phyloP scores from a whole-genome alignment of 495 filamentous ascomycete species.

The Aspergillus olivimuriae region DNA sequence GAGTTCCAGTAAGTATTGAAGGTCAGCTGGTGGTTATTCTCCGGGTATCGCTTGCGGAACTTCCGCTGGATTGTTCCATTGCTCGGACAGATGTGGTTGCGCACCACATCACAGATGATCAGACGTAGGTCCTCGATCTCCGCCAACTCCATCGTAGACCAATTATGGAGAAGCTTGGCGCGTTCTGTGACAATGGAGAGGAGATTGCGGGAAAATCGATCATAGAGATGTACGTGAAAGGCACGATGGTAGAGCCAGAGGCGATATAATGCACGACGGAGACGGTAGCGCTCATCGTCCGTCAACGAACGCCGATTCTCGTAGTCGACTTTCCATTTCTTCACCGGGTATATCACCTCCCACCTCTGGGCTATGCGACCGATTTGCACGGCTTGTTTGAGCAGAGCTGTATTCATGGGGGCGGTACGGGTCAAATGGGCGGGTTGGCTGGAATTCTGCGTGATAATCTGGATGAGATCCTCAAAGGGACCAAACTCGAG shows the following conservation, averaged over 20 bases:
- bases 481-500: constrained; percentile 55
- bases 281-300: constrained; percentile 45
- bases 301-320: constrained; percentile 57
- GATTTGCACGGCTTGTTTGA: constrained; percentile 50
- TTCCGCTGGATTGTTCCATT: constrained; percentile 54
- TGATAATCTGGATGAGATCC: constrained; percentile 54
- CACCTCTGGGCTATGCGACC: constrained; percentile 57
- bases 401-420: constrained; percentile 45
- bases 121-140: constrained; percentile 50
- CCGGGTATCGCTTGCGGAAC: constrained; percentile 49
- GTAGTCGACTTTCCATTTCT: constrained; percentile 57
- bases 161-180: constrained; percentile 51
- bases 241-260: constrained; percentile 61
- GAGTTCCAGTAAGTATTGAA: constrained; percentile 52
- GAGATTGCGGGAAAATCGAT: constrained; percentile 41
- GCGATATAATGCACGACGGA: constrained; percentile 63
- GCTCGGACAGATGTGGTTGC: constrained; percentile 52
- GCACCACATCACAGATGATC: constrained; percentile 46
- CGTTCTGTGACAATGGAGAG: constrained; percentile 41
- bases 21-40: constrained; percentile 39
- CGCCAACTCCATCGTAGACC: constrained; percentile 45
- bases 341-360: constrained; percentile 61
- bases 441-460: constrained; percentile 50
- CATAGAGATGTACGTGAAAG: constrained; percentile 44
- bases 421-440: constrained; percentile 44